Evolutionary conservation across 768 basidiomycete genomes (phyloP), one percentile per base, ranked within the genome.

Genomic region (Rhodotorula taiwanensis): DNA sequence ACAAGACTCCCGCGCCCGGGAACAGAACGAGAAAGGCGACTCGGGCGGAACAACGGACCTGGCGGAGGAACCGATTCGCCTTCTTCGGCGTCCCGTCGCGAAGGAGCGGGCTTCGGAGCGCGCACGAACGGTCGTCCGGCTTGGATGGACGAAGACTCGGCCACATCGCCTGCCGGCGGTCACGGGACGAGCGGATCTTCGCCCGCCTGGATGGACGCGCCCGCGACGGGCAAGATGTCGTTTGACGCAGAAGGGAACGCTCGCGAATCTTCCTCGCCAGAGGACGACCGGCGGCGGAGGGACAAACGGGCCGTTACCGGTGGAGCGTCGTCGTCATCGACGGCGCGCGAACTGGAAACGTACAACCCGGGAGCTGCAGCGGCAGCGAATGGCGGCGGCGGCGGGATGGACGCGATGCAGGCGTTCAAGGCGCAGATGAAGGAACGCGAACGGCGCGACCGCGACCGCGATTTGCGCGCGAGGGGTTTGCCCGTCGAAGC

Each of bases 351-450:
- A 4, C 41, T 42, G 15, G 49, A 27, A 1, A 27, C 28, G 21
- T 45, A 28, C 28, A 25, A 27, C n/a, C 20, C 42, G 9, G n/a
- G n/a, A n/a, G n/a, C n/a, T n/a, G n/a, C n/a, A n/a, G 50, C 43
- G 1, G 44, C 31, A 2, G n/a, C 23, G 27, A 55, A 44, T 4
- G 39, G n/a, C 3, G 54, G 48, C 3, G 67, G 62, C 15, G 58
- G 57, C n/a, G 67, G 62, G 2, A 52, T 69, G 39, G 68, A 69
- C 45, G 30, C 54, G 36, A 62, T 69, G 23, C 68, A 69, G 58
- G 60, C 61, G 49, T 69, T 52, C 52, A 69, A 69, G 54, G 33
- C 50, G 43, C 68, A 69, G 55, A 69, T 69, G 68, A 62, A 62
- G 54, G 68, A 69, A 54, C 52, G 52, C 57, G 68, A 69, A 51